A percentile compares a stretch with the other conserved stretches of the same genome.
phyloP scores from a whole-genome alignment of 1,139 yeast genomes.

The Kurtzmaniella natalensis region DNA sequence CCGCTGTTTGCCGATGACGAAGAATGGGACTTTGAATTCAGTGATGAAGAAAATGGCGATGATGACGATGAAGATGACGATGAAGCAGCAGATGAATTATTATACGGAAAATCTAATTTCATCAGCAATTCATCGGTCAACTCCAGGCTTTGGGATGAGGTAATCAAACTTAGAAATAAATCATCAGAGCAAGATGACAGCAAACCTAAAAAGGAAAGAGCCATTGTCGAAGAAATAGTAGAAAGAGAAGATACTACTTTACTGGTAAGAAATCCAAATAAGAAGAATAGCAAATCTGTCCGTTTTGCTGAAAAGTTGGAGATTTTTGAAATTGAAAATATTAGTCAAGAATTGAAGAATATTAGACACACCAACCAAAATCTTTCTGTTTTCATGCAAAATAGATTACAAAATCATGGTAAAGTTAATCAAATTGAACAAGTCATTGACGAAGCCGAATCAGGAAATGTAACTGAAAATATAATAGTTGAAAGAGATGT shows the following conservation, averaged over 20 bases:
- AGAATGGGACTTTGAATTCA: constrained; percentile 33
- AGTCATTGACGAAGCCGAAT: not conserved
- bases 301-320: constrained; percentile 49
- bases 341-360: constrained; percentile 45
- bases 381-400: constrained; percentile 25
- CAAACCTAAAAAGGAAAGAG: constrained; percentile 1
- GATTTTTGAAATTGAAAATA: constrained; percentile 56
- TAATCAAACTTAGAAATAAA: constrained; percentile 19
- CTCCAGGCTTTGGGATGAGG: constrained; percentile 28
- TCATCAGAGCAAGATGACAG: constrained; percentile 5
- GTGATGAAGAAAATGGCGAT: constrained; percentile 24
- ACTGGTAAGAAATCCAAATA: not conserved
- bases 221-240: not conserved
- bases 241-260: not conserved
- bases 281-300: constrained; percentile 40
- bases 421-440: not conserved
- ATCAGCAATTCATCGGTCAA: constrained; percentile 14
- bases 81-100: constrained; percentile 23
- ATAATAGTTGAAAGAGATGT: constrained; percentile 6
- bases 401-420: constrained; percentile 6
- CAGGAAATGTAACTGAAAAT: constrained; percentile 1
- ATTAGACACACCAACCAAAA: constrained; percentile 17
- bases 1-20: constrained; percentile 34
- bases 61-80: constrained; percentile 21
- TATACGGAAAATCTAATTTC: constrained; percentile 18